Percentiles rank a stretch among this genome's conserved stretches.
Conservation (phyloP, 73 alveolate genomes). For the Paramecium sexaurelia region DNA sequence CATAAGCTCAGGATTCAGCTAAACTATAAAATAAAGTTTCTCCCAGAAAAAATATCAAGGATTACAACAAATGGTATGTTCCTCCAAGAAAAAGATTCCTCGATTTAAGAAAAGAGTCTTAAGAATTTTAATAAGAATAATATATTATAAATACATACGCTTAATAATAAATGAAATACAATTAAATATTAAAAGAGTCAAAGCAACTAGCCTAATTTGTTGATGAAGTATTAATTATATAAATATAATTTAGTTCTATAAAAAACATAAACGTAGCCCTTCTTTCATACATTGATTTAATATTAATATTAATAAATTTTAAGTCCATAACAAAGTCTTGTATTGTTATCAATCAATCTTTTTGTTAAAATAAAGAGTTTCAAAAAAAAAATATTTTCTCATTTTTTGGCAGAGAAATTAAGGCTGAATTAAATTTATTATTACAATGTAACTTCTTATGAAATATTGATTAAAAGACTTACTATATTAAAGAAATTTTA, state of each 20-base stretch:
- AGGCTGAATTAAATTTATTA: no score
- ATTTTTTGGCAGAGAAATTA: no score
- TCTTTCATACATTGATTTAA: conserved; percentile 7
- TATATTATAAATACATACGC: background rate
- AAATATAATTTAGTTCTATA: background rate
- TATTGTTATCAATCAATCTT: no score
- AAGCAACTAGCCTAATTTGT: background rate
- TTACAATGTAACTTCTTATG: no score
- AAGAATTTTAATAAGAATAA: conserved; percentile 14
- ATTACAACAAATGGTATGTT: conserved; percentile 23
- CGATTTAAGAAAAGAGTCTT: background rate
- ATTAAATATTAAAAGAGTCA: background rate
- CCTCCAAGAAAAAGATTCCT: conserved; percentile 8
- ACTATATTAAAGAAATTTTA: no score
- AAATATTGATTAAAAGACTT: no score
- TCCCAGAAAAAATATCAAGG: conserved; percentile 17
- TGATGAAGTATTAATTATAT: background rate
- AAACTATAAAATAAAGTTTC: background rate
- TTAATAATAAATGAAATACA: background rate
- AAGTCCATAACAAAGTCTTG: no score
- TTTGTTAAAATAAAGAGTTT: background rate
- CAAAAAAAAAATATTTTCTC: background rate
- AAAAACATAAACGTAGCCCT: conserved; percentile 27
- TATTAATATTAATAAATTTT: conserved; percentile 3
- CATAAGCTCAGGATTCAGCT: background rate